Evolutionary conservation across 1,139 yeast genomes (phyloP), one percentile per base, ranked within the genome.

Genomic region (Ogataea hybrid): DNA sequence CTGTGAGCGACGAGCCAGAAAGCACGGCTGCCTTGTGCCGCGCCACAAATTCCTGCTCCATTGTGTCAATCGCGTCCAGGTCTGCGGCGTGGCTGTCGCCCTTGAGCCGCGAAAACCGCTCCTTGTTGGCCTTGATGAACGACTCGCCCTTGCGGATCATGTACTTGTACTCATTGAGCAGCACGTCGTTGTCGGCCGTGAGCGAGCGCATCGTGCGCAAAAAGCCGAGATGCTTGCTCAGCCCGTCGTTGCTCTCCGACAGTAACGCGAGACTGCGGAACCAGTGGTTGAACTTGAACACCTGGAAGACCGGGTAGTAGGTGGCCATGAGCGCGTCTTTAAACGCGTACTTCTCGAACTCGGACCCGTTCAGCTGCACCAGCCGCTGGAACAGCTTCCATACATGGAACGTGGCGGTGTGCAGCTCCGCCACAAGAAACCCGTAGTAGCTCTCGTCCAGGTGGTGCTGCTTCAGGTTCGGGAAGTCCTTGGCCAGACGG

Each of bases 251-350:
- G 18, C 48, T 37, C 28, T 47, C 48, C 5, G 47, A 40, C 14
- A 51, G 30, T 8, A 47, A 34, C 3, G 49, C 49, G 21, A 50
- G 44, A 25, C 47, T 47, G 29, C 55, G 41, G 15, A 51, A 35
- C 48, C 49, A 39, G 37, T 52, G 55, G 20, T 49, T 43, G 35
- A 39, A 46, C 27, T 50, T 50, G 42, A 49, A 52, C 7, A 46
- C 47, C 32, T 47, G 53, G 34, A 52, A 51, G 1, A 28, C n/a
- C 5, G 53, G 50, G 39, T 37, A 49, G 32, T 37, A 46, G 3
- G 32, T 28, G 12, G 39, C 21, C 20, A 39, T 37, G 28, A 46
- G 44, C 3, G 37, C 15, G 9, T 44, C 42, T 14, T 33, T 18
- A 35, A 50, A 50, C 8, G 37, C 33, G 21, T 17, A 35, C 27